These are phyloP conservation scores for Epichloe amarillans DNA, from an alignment of 2,329 filamentous ascomycete species.

Conservation along the genomic window DNA sequence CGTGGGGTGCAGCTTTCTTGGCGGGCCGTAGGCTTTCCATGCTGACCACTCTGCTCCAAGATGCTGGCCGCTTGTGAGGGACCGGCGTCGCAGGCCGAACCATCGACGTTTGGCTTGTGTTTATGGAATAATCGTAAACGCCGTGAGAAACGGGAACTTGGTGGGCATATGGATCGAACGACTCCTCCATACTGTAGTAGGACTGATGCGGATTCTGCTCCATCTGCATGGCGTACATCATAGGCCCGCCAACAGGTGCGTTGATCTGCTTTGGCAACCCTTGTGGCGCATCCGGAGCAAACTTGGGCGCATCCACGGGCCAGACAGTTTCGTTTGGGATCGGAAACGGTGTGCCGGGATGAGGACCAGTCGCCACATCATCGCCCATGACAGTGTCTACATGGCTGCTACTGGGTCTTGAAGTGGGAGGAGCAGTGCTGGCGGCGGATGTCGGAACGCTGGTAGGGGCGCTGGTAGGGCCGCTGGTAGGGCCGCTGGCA, in stretches of 20 bases:
- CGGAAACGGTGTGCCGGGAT: constrained; percentile 27
- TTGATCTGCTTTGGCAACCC: constrained; percentile 19
- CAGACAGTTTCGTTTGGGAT: constrained; percentile 26
- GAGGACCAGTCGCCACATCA: constrained; percentile 21
- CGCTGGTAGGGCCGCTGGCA: neutral
- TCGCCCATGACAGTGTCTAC: constrained; percentile 21
- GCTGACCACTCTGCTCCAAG: constrained; percentile 24
- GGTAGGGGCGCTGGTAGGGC: neutral
- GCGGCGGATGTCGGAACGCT: neutral
- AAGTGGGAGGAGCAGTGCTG: neutral
- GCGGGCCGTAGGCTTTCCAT: constrained; percentile 24
- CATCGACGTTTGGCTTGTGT: constrained; percentile 12
- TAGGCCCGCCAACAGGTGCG: constrained; percentile 17
- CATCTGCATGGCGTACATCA: constrained; percentile 19
- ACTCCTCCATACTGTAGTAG: constrained; percentile 10
- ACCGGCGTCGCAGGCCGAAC: constrained; percentile 24
- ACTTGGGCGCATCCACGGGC: constrained; percentile 26
- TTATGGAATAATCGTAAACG: constrained; percentile 15
- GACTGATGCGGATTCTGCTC: constrained; percentile 18
- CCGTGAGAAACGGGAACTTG: constrained; percentile 8
- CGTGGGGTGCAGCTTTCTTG: constrained; percentile 22
- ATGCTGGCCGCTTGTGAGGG: constrained; percentile 25
- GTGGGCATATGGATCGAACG: constrained; percentile 7
- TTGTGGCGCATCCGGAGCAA: constrained; percentile 20
- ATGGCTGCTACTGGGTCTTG: neutral